Evolutionary conservation across 2,329 filamentous ascomycete genomes (phyloP).

Genomic region (Biscogniauxia sp.): DNA sequence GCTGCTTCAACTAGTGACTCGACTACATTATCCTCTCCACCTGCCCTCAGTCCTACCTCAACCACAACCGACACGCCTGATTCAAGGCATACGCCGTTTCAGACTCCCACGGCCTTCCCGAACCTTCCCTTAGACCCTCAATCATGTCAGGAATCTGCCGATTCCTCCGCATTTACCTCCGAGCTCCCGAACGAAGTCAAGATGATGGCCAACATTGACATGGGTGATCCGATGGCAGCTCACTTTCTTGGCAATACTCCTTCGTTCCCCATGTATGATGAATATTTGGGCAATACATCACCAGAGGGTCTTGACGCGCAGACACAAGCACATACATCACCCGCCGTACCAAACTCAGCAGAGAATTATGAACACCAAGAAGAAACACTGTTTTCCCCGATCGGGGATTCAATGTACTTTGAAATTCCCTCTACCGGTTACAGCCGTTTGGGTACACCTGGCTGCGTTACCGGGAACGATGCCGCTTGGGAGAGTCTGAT

Average conservation of each 20-base stretch:
- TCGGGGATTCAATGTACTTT: slow-evolving; percentile 13
- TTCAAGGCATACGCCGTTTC: slow-evolving; percentile 20
- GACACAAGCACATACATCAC: neutral
- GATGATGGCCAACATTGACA: slow-evolving; percentile 38
- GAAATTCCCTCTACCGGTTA: slow-evolving; percentile 14
- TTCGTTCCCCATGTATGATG: slow-evolving; percentile 22
- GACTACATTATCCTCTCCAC: slow-evolving; percentile 23
- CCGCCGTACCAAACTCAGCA: neutral
- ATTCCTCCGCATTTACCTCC: slow-evolving; percentile 39
- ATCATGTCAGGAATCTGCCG: slow-evolving; percentile 21
- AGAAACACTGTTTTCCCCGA: slow-evolving; percentile 15
- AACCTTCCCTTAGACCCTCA: slow-evolving; percentile 27
- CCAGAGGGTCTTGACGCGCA: slow-evolving; percentile 1
- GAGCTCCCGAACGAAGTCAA: slow-evolving; percentile 43
- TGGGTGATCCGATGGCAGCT: slow-evolving; percentile 30
- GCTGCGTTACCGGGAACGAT: slow-evolving; percentile 17
- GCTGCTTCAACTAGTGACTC: slow-evolving; percentile 12
- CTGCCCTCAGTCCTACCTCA: slow-evolving; percentile 26
- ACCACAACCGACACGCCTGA: slow-evolving; percentile 21
- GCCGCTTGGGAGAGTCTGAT: slow-evolving; percentile 30
- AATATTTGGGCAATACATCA: slow-evolving; percentile 10
- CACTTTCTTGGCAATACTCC: slow-evolving; percentile 25
- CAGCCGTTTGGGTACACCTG: slow-evolving; percentile 22
- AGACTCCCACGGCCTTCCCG: slow-evolving; percentile 29
- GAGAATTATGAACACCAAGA: slow-evolving; percentile 3